Conservation (phyloP, 1,284 basidiomycete species). For the Cryptococcus jaspeensis region DNA sequence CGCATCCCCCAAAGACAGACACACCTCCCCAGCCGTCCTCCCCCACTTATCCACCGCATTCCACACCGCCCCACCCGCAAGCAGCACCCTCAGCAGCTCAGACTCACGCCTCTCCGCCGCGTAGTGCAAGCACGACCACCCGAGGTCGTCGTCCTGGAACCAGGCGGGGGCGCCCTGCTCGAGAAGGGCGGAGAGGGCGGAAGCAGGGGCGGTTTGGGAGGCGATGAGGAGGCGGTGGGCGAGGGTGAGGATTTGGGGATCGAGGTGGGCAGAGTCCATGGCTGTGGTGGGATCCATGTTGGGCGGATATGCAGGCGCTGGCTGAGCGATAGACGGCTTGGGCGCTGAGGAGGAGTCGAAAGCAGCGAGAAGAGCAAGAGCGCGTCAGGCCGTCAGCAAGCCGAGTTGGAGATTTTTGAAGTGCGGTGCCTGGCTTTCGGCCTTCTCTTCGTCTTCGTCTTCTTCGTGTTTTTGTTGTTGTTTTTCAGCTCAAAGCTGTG, state of each 20-base stretch:
- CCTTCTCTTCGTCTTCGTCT: too few relatives aligned
- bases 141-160: slow-evolving; percentile 81
- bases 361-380: too few relatives aligned
- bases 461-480: too few relatives aligned
- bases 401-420: too few relatives aligned
- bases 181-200: slow-evolving; percentile 60
- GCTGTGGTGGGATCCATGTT: background rate
- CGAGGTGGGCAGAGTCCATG: slow-evolving; percentile 8
- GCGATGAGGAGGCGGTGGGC: slow-evolving; percentile 33
- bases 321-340: background rate
- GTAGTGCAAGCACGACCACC: slow-evolving; percentile 82
- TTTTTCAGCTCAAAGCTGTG: background rate
- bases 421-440: too few relatives aligned
- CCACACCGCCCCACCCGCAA: slow-evolving; percentile 87
- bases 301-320: background rate
- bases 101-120: slow-evolving; percentile 73
- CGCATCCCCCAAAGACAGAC: slow-evolving; percentile 75
- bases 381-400: too few relatives aligned
- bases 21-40: slow-evolving; percentile 83
- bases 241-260: slow-evolving; percentile 19
- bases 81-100: slow-evolving; percentile 63
- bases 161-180: slow-evolving; percentile 80
- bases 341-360: background rate
- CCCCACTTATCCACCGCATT: slow-evolving; percentile 79
- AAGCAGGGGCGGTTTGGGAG: slow-evolving; percentile 51